phyloP scores from a whole-genome alignment of 306 rosid genomes.

The Prunus salicina region DNA sequence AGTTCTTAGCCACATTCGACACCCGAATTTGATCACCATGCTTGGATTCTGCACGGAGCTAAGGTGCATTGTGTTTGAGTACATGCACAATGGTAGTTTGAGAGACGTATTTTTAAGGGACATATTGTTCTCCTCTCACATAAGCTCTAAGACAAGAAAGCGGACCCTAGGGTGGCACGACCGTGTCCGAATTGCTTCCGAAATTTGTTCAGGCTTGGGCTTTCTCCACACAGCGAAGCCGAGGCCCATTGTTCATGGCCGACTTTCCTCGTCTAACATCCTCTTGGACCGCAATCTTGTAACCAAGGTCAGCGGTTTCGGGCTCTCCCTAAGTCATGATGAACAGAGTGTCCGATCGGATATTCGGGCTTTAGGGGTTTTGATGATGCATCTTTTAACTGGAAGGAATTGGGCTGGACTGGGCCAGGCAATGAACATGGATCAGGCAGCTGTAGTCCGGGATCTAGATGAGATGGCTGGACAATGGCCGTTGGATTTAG shows the following conservation, averaged over 20 bases:
- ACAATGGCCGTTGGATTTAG: constrained; percentile 70
- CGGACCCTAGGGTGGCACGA: constrained; percentile 66
- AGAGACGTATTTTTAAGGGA: constrained; percentile 44
- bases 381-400: constrained; percentile 51
- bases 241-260: constrained; percentile 52
- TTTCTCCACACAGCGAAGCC: constrained; percentile 50
- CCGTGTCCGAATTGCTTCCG: constrained; percentile 54
- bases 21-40: constrained; percentile 67
- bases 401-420: constrained; percentile 71
- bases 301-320: constrained; percentile 59
- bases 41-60: constrained; percentile 66
- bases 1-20: constrained; percentile 55
- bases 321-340: constrained; percentile 22
- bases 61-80: constrained; percentile 63
- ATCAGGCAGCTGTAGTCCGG: constrained; percentile 30
- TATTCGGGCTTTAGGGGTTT: constrained; percentile 47
- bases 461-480: constrained; percentile 66
- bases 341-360: constrained; percentile 33
- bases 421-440: constrained; percentile 41
- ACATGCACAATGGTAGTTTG: constrained; percentile 79
- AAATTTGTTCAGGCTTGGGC: constrained; percentile 63
- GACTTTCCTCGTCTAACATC: constrained; percentile 43
- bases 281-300: constrained; percentile 73
- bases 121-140: constrained; percentile 37
- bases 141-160: constrained; percentile 37